A percentile compares a stretch with the other conserved stretches of the same genome.
phyloP scores from a whole-genome alignment of 1,284 basidiomycete species.

The Apiotrichum sp. region DNA sequence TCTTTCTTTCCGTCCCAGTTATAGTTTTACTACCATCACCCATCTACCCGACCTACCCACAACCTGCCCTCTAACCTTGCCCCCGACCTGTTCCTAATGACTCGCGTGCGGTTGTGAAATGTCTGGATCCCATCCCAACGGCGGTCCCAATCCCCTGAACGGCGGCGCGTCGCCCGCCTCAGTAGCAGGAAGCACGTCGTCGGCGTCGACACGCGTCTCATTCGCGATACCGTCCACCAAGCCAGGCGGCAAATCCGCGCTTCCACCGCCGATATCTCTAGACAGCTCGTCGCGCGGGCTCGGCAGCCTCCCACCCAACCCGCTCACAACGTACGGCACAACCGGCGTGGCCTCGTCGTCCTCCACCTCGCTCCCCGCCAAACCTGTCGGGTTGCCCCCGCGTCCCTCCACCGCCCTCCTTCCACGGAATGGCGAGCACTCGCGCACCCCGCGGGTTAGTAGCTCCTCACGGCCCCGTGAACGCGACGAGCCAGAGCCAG shows the following conservation, averaged over 20 bases:
- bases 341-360: background rate
- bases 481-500: background rate
- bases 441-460: background rate
- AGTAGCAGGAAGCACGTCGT: background rate
- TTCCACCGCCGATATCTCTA: slow-evolving; percentile 1
- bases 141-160: background rate
- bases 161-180: background rate
- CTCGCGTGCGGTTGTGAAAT: background rate
- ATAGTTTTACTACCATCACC: too few species aligned
- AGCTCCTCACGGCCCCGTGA: background rate
- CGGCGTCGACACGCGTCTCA: slow-evolving; percentile 1
- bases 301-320: background rate
- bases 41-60: too few species aligned
- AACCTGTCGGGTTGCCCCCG: background rate
- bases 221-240: background rate
- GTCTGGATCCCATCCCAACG: background rate
- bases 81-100: background rate
- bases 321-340: background rate
- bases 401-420: background rate
- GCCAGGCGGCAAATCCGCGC: background rate
- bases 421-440: background rate
- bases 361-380: background rate
- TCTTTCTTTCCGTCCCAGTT: too few species aligned
- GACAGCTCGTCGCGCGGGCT: background rate
- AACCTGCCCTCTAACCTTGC: background rate